Base-by-base conservation (phyloP, 2,329 filamentous ascomycete genomes). In the Pseudogymnoascus sp. region DNA sequence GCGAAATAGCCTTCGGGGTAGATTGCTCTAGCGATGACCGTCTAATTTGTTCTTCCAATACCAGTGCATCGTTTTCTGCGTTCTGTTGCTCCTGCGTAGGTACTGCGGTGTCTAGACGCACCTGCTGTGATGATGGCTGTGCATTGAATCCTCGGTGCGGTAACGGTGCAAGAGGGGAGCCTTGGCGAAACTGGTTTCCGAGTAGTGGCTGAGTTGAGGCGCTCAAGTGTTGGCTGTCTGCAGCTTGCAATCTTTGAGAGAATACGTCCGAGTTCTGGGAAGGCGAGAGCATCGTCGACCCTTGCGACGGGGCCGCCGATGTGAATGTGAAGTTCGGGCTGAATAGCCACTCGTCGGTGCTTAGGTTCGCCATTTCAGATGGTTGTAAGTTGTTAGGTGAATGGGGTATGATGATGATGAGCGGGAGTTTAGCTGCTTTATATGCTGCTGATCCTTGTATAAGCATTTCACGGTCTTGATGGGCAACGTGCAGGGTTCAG, bases 201-300 rank as follows among this genome's bases (percentile, higher is more conserved):
- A 77, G 75, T 1, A 80, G 79, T 1, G 78, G 71, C 0, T 82
- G 80, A 0, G 81, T 82, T 0, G 75, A 77, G 2, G 87, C 88
- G 65, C 79, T 85, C 45, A 91, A 72, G 68, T 90, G 88, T 66
- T 89, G 86, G 64, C 84, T 88, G 74, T 92, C 92, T 65, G 92
- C 90, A 31, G 89, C 90, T 70, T 92, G 87, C 8, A 97, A 78
- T 64, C 89, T 83, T 74, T 93, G 88, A 60, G 83, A 86, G 67
- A 96, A 90, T 34, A 93, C 76, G 66, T 86, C 80, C 69, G 84
- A 83, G 62, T 74, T 69, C 76, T 11, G 81, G 84, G 60, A 83
- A 77, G 54, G 80, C 75, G 31, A 66, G 72, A 63, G 65, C 73
- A 71, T 13, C 74, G 68, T 71, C 75, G 74, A 67, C 73, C 76